Conservation (phyloP, 2,329 filamentous ascomycete species). For the Myriosclerotinia curreyana region DNA sequence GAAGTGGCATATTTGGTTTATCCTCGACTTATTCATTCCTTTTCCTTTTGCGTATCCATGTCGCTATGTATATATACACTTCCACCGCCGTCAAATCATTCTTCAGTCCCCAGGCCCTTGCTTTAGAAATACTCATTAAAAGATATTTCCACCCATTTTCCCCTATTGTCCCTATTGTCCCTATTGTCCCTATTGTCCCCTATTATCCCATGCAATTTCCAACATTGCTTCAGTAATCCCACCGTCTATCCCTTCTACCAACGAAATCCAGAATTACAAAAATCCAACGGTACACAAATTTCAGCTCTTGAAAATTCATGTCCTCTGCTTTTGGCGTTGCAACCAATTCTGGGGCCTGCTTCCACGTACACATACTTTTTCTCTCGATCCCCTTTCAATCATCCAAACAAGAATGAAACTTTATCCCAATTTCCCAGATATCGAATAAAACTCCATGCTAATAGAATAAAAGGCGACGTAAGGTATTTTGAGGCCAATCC, state of each 20-base stretch:
- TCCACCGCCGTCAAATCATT: background rate
- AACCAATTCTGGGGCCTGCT: background rate
- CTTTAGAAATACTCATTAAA: background rate
- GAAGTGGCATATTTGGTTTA: background rate
- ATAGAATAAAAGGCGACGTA: constrained; percentile 14
- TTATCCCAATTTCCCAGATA: constrained; percentile 12
- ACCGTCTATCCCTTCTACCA: constrained; percentile 8
- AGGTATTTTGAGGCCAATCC: background rate
- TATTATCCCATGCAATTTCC: background rate
- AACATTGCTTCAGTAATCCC: background rate
- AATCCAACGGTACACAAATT: constrained; percentile 30
- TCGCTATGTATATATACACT: constrained; percentile 4
- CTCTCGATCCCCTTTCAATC: background rate
- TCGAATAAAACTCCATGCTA: constrained; percentile 19
- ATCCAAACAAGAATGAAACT: constrained; percentile 9
- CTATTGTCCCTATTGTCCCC: too few species aligned
- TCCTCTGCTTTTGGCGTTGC: constrained; percentile 22
- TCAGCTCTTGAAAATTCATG: constrained; percentile 38
- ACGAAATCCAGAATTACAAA: constrained; percentile 11
- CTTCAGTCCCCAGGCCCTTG: background rate
- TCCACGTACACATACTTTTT: constrained; percentile 3
- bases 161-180: too few species aligned
- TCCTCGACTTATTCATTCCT: background rate
- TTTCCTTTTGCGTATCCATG: constrained; percentile 7
- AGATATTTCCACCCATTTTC: background rate